Base-by-base conservation (phyloP, 2,329 filamentous ascomycete species). In the Myriosclerotinia duriaeana region DNA sequence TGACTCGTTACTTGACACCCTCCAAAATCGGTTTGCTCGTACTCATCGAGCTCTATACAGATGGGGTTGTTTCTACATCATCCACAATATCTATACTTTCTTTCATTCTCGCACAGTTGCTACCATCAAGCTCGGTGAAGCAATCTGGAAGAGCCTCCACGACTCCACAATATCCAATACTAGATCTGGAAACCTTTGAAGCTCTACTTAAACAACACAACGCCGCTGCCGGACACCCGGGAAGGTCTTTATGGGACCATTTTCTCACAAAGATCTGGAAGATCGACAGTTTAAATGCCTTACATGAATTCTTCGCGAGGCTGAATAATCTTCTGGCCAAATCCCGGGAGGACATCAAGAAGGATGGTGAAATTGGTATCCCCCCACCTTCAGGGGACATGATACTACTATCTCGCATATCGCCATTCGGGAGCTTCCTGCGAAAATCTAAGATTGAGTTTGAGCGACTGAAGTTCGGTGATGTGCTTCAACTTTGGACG, bases 1-100 rank as follows among this genome's bases (percentile, higher is more conserved):
- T 94, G 89, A 85, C 89, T 73, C 89, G 90, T 66, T 96, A 90
- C 77, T 84, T 98, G 55, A 96, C 91, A n/a, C 91, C 94, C 15
- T 89, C 92, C 72, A 96, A 95, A 76, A 85, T 98, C 71, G 89
- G 90, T 74, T 83, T 97, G 34, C 84, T 98, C 65, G 86, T 87
- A 65, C 85, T 99, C 64, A 85, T 95, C 63, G 87, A 92, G 73
- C 83, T 97, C 64, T 98, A 99, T 78, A 86, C 87, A 48, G 87
- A 90, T 70, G 87, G 87, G 30, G 81, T 83, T 2, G 84, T 93
- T 20, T 89, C 90, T 2, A 87, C 85, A 68, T 82, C 85, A 60
- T 87, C 89, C n/a, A 87, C 89, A 34, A 84, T 94, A 53, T 84
- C 90, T 17, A 82, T 96, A 42, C 83, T 97, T 26, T 90, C 90